These are phyloP conservation scores for Linnemannia elongata DNA, from an alignment of 192 early-diverging fungal species.

Conservation along the genomic window DNA sequence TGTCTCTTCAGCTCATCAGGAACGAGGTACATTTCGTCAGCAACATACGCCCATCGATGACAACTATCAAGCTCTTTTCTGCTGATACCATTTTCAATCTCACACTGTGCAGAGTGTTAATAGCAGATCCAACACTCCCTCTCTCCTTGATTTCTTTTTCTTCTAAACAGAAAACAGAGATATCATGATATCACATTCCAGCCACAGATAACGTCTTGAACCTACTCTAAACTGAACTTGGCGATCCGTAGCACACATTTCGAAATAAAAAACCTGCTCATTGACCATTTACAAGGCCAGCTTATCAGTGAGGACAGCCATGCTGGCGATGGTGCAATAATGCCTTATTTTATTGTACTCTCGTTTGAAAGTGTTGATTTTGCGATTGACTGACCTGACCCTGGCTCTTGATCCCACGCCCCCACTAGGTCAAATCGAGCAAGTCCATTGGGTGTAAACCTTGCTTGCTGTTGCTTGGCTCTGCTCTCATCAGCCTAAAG, in stretches of 20 bases:
- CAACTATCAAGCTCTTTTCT: too few species aligned
- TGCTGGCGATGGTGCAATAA: constrained; percentile 16
- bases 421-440: not conserved
- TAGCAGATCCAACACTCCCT: too few species aligned
- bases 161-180: not conserved
- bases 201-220: not conserved
- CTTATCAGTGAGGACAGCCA: constrained; percentile 26
- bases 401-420: not conserved
- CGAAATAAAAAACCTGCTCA: too few species aligned
- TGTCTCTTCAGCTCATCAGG: too few species aligned
- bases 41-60: too few species aligned
- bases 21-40: too few species aligned
- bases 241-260: not conserved
- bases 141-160: not conserved
- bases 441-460: not conserved
- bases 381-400: not conserved
- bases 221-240: not conserved
- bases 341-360: not conserved
- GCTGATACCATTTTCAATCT: too few species aligned
- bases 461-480: not conserved
- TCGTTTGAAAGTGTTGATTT: not conserved
- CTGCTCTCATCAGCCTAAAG: not conserved
- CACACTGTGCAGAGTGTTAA: too few species aligned
- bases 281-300: not conserved
- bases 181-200: not conserved